Evolutionary conservation across 2,329 filamentous ascomycete genomes (phyloP).

Genomic region (Cytospora paraplurivora): DNA sequence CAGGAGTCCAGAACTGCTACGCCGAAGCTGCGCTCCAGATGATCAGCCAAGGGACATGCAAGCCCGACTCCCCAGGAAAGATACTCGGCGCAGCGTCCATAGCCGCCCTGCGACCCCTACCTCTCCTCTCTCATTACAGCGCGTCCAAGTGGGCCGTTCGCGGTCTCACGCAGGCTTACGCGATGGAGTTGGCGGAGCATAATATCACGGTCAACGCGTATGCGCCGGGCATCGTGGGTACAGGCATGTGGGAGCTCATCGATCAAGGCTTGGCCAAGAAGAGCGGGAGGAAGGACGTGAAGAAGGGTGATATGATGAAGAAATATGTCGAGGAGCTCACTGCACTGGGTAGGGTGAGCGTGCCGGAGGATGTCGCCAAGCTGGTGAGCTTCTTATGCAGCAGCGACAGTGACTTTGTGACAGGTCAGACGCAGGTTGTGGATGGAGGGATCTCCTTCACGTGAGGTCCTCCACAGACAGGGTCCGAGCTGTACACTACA

Average conservation of each 20-base stretch:
- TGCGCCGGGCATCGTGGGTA: constrained; percentile 68
- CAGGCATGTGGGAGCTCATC: constrained; percentile 69
- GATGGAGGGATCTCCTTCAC: constrained; percentile 61
- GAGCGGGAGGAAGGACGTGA: constrained; percentile 49
- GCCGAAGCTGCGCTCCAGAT: constrained; percentile 64
- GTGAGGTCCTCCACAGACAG: constrained; percentile 16
- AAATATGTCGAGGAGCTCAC: constrained; percentile 57
- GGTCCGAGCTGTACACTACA: background rate
- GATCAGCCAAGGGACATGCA: constrained; percentile 58
- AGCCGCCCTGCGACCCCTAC: constrained; percentile 62
- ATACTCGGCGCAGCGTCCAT: constrained; percentile 57
- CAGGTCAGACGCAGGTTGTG: constrained; percentile 65
- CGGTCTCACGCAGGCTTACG: constrained; percentile 66
- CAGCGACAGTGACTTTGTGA: constrained; percentile 64
- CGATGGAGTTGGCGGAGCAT: constrained; percentile 65
- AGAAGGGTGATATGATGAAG: constrained; percentile 46
- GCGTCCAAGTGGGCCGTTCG: constrained; percentile 68
- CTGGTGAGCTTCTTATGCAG: constrained; percentile 63
- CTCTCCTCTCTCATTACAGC: constrained; percentile 62
- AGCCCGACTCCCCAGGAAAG: constrained; percentile 40
- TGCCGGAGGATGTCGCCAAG: constrained; percentile 64
- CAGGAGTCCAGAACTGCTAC: constrained; percentile 67
- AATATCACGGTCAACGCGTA: constrained; percentile 69
- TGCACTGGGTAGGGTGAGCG: constrained; percentile 58
- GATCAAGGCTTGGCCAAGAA: constrained; percentile 60